phyloP scores from a whole-genome alignment of 495 filamentous ascomycete species.

The Lophiotrema nucula region DNA sequence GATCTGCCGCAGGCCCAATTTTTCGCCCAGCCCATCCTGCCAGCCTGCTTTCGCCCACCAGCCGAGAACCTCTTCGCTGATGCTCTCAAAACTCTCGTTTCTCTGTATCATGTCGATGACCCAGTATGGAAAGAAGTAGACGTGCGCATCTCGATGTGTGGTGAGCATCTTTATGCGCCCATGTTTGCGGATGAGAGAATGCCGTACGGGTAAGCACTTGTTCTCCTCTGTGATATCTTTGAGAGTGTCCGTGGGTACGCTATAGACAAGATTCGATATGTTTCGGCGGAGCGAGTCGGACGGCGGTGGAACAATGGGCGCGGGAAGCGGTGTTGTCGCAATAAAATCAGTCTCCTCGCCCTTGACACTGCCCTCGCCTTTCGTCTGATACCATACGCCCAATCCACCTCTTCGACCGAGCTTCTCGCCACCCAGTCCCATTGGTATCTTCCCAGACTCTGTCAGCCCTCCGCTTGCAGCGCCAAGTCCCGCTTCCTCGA shows the following conservation, averaged over 20 bases:
- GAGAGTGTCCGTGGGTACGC: slow-evolving; percentile 78
- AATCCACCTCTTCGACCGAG: slow-evolving; percentile 71
- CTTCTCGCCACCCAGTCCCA: slow-evolving; percentile 52
- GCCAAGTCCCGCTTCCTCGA: slow-evolving; percentile 67
- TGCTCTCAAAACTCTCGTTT: slow-evolving; percentile 77
- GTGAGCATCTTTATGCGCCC: slow-evolving; percentile 72
- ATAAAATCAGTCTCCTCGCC: slow-evolving; percentile 90
- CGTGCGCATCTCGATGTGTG: slow-evolving; percentile 81
- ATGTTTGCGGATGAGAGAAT: slow-evolving; percentile 67
- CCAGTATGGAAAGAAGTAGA: slow-evolving; percentile 93
- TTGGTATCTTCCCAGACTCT: slow-evolving; percentile 39
- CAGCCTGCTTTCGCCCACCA: slow-evolving; percentile 94
- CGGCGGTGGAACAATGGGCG: slow-evolving; percentile 54
- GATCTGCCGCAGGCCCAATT: slow-evolving; percentile 69
- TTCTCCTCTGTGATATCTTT: slow-evolving; percentile 74
- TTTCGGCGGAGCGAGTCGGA: slow-evolving; percentile 60
- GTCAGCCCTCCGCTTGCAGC: slow-evolving; percentile 43
- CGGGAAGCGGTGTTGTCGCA: slow-evolving; percentile 63
- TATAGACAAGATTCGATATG: slow-evolving; percentile 67
- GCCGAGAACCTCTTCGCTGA: slow-evolving; percentile 88
- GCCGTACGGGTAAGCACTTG: slow-evolving; percentile 67
- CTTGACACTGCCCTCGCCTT: slow-evolving; percentile 72
- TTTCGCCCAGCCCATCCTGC: slow-evolving; percentile 76
- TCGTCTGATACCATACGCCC: slow-evolving; percentile 85
- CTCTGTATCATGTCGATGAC: slow-evolving; percentile 73